Evolutionary conservation across 345 rosid genomes (phyloP).

Genomic region (Hypericum perforatum): DNA sequence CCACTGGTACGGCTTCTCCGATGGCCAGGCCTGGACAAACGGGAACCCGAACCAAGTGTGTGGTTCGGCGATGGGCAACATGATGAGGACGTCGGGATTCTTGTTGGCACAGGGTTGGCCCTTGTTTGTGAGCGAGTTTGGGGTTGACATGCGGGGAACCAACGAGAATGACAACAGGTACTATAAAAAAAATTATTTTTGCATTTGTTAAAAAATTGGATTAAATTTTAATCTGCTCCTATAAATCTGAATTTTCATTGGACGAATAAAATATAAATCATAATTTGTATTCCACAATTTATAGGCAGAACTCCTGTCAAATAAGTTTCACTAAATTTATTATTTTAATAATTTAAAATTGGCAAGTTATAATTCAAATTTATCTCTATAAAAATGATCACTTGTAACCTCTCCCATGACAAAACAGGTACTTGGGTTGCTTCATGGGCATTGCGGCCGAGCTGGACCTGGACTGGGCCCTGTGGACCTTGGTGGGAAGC

Average conservation of each 20-base stretch:
- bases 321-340: too few relatives aligned
- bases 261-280: too few relatives aligned
- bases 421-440: slow-evolving; percentile 50
- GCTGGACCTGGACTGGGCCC: slow-evolving; percentile 74
- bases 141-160: slow-evolving; percentile 59
- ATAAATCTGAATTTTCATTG: too few relatives aligned
- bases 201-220: too few relatives aligned
- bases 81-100: slow-evolving; percentile 50
- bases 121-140: slow-evolving; percentile 64
- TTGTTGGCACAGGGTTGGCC: slow-evolving; percentile 63
- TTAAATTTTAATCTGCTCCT: too few relatives aligned
- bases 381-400: too few relatives aligned
- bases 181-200: too few relatives aligned
- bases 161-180: slow-evolving; percentile 40
- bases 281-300: too few relatives aligned
- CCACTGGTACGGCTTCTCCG: slow-evolving; percentile 75
- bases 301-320: too few relatives aligned
- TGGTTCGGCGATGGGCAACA: slow-evolving; percentile 44
- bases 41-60: slow-evolving; percentile 73
- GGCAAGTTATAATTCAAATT: too few relatives aligned
- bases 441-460: slow-evolving; percentile 60
- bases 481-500: slow-evolving; percentile 78
- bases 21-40: slow-evolving; percentile 56
- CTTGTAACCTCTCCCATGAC: too few relatives aligned
- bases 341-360: too few relatives aligned